Evolutionary conservation across 2,329 filamentous ascomycete species (phyloP).

Genomic region (Beauveria australis): DNA sequence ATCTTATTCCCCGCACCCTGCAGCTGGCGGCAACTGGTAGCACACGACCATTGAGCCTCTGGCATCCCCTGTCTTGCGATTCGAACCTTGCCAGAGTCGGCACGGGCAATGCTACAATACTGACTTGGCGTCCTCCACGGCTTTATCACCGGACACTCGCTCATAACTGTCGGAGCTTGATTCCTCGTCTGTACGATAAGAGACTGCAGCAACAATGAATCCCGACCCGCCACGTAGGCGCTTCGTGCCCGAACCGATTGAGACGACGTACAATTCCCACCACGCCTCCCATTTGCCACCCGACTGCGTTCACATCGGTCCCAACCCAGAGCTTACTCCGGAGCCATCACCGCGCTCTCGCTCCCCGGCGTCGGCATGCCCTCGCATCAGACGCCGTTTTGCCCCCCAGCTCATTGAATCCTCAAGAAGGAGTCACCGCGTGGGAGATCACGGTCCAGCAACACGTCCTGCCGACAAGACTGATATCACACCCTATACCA

Average conservation of each 20-base stretch:
- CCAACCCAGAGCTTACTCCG: conserved; percentile 50
- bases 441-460: conserved; percentile 54
- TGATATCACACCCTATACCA: conserved; percentile 58
- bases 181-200: background rate
- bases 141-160: background rate
- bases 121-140: background rate
- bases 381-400: conserved; percentile 41
- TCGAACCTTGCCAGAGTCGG: background rate
- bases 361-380: conserved; percentile 20
- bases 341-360: conserved; percentile 44
- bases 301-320: conserved; percentile 27
- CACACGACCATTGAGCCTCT: background rate
- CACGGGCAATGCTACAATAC: background rate
- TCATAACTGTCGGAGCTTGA: background rate
- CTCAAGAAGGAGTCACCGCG: conserved; percentile 60
- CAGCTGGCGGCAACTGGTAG: background rate
- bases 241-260: conserved; percentile 63
- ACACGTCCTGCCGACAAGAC: conserved; percentile 62
- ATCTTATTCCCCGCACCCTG: background rate
- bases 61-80: background rate
- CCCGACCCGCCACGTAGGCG: conserved; percentile 41
- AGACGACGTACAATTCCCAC: conserved; percentile 58
- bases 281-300: conserved; percentile 22
- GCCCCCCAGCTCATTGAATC: conserved; percentile 77
- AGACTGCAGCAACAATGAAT: conserved; percentile 5